Conservation (phyloP, 176 grass and related monocot species). For the Phoenix roebelenii region DNA sequence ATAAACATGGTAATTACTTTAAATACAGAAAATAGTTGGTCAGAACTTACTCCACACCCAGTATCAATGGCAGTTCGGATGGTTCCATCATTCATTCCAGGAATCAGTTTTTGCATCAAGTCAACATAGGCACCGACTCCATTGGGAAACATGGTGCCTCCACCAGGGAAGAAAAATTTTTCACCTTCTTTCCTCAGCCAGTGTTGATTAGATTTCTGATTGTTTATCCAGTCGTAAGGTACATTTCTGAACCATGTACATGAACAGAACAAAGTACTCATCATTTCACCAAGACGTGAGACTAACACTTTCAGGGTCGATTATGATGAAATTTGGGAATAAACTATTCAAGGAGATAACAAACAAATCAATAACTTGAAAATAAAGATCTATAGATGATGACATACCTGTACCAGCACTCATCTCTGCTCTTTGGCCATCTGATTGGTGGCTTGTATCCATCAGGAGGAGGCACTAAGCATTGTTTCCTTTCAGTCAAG, state of each 20-base stretch:
- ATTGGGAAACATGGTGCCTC: conserved; percentile 96
- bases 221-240: conserved; percentile 99
- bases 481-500: conserved; percentile 50
- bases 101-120: conserved; percentile 51
- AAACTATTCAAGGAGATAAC: no score
- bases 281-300: neutral
- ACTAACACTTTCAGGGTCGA: no score
- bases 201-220: conserved; percentile 96
- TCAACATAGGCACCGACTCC: conserved; percentile 74
- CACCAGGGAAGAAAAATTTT: conserved; percentile 77
- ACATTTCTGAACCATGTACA: conserved; percentile 47
- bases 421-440: conserved; percentile 93
- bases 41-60: conserved; percentile 59
- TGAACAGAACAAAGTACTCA: neutral
- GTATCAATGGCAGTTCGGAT: conserved; percentile 84
- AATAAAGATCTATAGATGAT: neutral
- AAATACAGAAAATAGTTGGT: neutral
- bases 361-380: neutral
- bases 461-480: conserved; percentile 67
- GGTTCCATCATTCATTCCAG: conserved; percentile 75
- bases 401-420: conserved; percentile 85
- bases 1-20: no score
- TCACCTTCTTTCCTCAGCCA: conserved; percentile 89
- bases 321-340: no score
- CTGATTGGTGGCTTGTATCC: conserved; percentile 87